Base-by-base conservation (phyloP, 345 rosid genomes). In the Brassica cretica region DNA sequence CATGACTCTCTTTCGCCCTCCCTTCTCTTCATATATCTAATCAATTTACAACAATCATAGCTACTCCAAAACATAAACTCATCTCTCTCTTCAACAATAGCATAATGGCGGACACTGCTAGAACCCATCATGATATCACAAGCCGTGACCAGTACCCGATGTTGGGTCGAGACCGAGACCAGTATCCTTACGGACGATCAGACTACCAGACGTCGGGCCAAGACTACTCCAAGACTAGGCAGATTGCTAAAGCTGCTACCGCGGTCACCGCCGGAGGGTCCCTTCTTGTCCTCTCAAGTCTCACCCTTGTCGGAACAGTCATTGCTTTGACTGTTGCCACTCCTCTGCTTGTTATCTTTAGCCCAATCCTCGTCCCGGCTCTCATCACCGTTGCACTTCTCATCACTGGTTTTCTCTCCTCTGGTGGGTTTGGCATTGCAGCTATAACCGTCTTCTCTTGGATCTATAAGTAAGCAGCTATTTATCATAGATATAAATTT, bases 281-380 rank as follows among this genome's bases (percentile, higher is more conserved):
- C 39, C 92, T 92, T 19, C 83, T 92, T 35, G 71, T 92, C 8
- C 93, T 92, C 71, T 90, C 98, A 4, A 88, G 94, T 30, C 80
- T 92, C 27, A 92, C 83, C 51, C 85, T 94, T 0, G 89, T 84
- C 2, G 94, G 88, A 55, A 92, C 97, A 0, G 96, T 94, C 75
- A 92, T 94, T 12, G 89, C 83, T 16, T 87, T 94, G 76, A 87
- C 89, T 71, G 79, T 94, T 1, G 97, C 89, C 49, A 94, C 97
- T 11, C 98, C 97, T 1, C 82, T 94, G 53, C 82, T 94, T n/a
- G 92, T 94, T 71, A 87, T 92, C 18, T 90, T 87, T 84, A 94
- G 97, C 78, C 98, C 97, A 0, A 91, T 94, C 46, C 86, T 94
- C 2, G 89, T 94, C 71, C 98, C 96, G 0, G 93, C 95, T 6